A percentile compares a stretch with the other conserved stretches of the same genome.
These are phyloP conservation scores for Wickerhamiella slavikovae DNA, from an alignment of 805 yeast species.

Conservation along the genomic window DNA sequence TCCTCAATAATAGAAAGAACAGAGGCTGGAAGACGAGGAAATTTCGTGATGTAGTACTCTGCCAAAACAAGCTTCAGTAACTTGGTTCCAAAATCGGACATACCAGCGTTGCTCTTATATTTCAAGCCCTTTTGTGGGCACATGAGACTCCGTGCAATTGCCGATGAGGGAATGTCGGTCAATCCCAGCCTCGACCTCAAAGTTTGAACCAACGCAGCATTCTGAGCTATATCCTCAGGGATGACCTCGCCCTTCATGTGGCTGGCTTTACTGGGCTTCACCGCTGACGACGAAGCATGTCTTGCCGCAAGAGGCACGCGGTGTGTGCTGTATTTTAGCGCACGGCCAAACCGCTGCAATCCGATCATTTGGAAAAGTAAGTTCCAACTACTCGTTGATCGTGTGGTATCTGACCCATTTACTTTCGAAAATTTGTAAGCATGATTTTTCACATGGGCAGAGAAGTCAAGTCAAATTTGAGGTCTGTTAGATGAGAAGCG, in stretches of 20 bases:
- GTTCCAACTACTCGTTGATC: no score
- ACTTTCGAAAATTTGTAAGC: no score
- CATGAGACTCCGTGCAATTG: conserved; percentile 66
- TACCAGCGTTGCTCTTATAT: conserved; percentile 53
- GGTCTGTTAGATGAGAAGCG: no score
- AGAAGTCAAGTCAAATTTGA: no score
- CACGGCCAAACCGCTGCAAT: no score
- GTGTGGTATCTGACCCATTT: no score
- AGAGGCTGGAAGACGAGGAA: conserved; percentile 77
- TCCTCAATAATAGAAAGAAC: conserved; percentile 59
- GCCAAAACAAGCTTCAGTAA: conserved; percentile 55
- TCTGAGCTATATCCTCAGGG: conserved; percentile 29
- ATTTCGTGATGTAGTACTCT: conserved; percentile 49
- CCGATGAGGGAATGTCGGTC: conserved; percentile 29
- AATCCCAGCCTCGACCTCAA: conserved; percentile 58
- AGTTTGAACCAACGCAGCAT: conserved; percentile 56
- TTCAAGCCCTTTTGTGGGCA: conserved; percentile 26
- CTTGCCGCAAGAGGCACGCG: no score
- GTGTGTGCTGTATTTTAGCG: no score
- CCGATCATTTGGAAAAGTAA: no score
- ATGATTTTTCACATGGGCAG: no score
- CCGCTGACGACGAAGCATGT: no score
- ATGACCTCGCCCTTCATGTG: conserved; percentile 14
- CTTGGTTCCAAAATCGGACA: conserved; percentile 65
- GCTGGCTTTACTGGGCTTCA: no score